Percentiles rank a stretch among this genome's conserved stretches.
Evolutionary conservation across 768 basidiomycete genomes (phyloP).

Genomic region (Tricholoma hemisulphureum): DNA sequence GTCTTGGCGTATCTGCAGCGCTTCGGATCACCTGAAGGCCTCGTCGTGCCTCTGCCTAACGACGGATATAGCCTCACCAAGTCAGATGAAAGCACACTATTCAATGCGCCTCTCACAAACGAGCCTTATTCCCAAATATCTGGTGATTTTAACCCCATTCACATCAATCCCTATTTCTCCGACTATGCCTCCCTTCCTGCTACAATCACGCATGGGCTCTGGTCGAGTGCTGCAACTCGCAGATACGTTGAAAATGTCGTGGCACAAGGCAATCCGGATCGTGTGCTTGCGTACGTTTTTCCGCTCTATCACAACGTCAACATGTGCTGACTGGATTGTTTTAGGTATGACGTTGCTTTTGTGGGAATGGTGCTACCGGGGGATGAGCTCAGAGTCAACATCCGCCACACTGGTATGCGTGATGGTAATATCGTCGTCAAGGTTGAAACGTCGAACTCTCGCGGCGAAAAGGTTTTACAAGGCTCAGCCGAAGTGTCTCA

Average conservation of each 20-base stretch:
- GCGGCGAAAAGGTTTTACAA: slow-evolving; percentile 87
- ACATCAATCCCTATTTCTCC: slow-evolving; percentile 97
- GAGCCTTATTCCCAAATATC: slow-evolving; percentile 95
- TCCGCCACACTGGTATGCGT: slow-evolving; percentile 89
- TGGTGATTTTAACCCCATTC: slow-evolving; percentile 98
- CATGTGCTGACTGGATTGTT: slow-evolving; percentile 8
- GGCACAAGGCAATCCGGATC: slow-evolving; percentile 88
- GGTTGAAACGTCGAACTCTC: slow-evolving; percentile 80
- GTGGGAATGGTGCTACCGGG: slow-evolving; percentile 96
- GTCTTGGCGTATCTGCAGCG: slow-evolving; percentile 92
- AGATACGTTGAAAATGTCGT: slow-evolving; percentile 91
- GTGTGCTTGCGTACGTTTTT: slow-evolving; percentile 75
- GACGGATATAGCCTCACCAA: slow-evolving; percentile 85
- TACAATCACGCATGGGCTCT: slow-evolving; percentile 97
- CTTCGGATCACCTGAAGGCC: slow-evolving; percentile 78
- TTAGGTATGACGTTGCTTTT: slow-evolving; percentile 89
- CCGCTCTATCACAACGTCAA: slow-evolving; percentile 2
- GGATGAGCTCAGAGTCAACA: slow-evolving; percentile 80
- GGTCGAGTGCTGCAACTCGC: slow-evolving; percentile 93
- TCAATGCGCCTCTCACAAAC: slow-evolving; percentile 86
- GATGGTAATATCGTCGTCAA: slow-evolving; percentile 91
- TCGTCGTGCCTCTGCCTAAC: slow-evolving; percentile 72
- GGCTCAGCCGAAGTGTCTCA: slow-evolving; percentile 94
- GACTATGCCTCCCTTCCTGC: slow-evolving; percentile 90
- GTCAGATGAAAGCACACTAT: slow-evolving; percentile 56